Evolutionary conservation across 306 rosid genomes (phyloP).

Genomic region (Astragalus glycyphyllos): DNA sequence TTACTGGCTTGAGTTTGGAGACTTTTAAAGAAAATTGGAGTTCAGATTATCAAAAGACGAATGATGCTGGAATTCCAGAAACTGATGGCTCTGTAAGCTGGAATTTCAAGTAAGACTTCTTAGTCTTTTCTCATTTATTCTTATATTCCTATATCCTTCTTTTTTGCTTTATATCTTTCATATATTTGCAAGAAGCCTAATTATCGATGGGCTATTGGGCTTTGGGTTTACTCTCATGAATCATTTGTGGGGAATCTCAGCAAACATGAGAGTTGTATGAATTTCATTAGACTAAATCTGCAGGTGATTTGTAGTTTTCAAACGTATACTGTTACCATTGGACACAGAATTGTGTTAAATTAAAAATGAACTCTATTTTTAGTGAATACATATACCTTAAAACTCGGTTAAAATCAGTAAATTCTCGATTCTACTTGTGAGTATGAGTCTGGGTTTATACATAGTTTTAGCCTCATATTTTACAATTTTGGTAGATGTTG

Average conservation of each 20-base stretch:
- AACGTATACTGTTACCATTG: not conserved
- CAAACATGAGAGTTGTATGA: conserved; percentile 5
- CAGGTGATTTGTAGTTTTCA: conserved; percentile 1
- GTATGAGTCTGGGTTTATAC: not conserved
- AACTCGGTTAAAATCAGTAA: not conserved
- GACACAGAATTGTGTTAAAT: not conserved
- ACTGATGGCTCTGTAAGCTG: conserved; percentile 70
- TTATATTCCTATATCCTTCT: conserved; percentile 20
- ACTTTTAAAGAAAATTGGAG: conserved; percentile 84
- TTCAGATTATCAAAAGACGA: conserved; percentile 84
- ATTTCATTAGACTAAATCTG: conserved; percentile 25
- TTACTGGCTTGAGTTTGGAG: conserved; percentile 77
- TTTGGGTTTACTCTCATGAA: conserved; percentile 15
- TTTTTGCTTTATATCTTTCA: conserved; percentile 21
- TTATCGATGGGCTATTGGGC: conserved; percentile 6
- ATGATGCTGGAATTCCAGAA: conserved; percentile 83
- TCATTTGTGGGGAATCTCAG: conserved; percentile 34
- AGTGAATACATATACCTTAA: not conserved
- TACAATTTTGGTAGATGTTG: not conserved
- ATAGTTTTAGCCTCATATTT: not conserved
- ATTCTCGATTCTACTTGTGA: not conserved
- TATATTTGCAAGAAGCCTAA: conserved; percentile 13
- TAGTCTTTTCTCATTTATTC: conserved; percentile 7
- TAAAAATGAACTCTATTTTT: not conserved
- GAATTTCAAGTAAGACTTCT: conserved; percentile 80